Evolutionary conservation across 371 early-diverging fungal species (phyloP), one percentile per base, ranked within the genome.

Genomic region (Mucor sp.): DNA sequence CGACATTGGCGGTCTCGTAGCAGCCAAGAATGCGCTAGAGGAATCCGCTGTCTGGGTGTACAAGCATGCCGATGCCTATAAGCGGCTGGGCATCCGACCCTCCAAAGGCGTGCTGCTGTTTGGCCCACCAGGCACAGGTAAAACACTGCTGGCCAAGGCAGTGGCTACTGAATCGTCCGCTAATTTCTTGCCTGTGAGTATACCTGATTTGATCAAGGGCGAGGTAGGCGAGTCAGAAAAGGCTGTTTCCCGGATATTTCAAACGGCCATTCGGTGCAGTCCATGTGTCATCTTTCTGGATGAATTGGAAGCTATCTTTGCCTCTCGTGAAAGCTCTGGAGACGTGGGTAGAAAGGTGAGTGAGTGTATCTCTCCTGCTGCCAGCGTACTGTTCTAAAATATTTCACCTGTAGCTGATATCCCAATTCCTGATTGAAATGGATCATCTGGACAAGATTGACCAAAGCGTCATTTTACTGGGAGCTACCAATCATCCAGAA

Each of bases 241-340:
- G 77, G 92, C 95, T 0, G 90, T 96, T 4, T 88, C 95, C 0
- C 82, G 85, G 1, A 87, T 96, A 6, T 99, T 99, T 75, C 89
- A 93, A 63, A 89, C 87, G 0, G 99, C 99, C 4, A 83, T 90
- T 58, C 92, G 95, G 63, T 93, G 93, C 27, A 86, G 91, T 60
- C 99, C 99, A 0, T 93, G 97, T 65, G 95, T 99, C 19, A 87
- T 99, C 17, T 99, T 99, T 79, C 91, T 99, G 63, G 99, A 99
- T 83, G 99, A 99, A 78, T 82, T 99, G 39, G 99, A 99, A 69
- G 93, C 96, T 1, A 80, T 98, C 9, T 97, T 92, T 74, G 78
- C 86, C 11, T 72, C 81, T 11, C 71, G 88, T 50, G 89, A 89
- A 17, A 78, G 77, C 6, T 81, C 82, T 50, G 90, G 90, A 2